phyloP scores from a whole-genome alignment of 2,329 filamentous ascomycete species.

The Lomentospora prolificans region DNA sequence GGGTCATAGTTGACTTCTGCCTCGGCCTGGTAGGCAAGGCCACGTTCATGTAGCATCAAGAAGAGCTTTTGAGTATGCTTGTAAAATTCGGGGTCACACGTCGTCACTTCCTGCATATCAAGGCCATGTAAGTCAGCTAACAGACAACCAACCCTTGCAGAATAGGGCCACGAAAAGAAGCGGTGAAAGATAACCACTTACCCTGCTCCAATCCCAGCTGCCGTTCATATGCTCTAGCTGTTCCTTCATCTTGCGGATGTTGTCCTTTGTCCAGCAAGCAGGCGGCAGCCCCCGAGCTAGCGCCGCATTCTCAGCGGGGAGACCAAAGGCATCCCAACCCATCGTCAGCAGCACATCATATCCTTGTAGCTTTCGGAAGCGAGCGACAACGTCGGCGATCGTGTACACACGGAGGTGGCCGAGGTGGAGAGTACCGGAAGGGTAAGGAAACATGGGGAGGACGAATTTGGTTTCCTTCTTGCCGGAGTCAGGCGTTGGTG shows the following conservation, averaged over 20 bases:
- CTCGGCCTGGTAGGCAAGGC: constrained; percentile 73
- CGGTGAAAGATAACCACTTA: constrained; percentile 34
- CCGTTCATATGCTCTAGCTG: constrained; percentile 73
- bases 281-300: constrained; percentile 74
- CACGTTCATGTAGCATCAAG: constrained; percentile 61
- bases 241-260: constrained; percentile 77
- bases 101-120: constrained; percentile 60
- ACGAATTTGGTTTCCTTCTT: constrained; percentile 48
- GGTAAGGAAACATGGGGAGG: constrained; percentile 89
- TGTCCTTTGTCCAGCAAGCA: constrained; percentile 66
- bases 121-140: background rate
- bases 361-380: constrained; percentile 66
- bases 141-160: background rate
- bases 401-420: constrained; percentile 85
- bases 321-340: constrained; percentile 88
- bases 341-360: constrained; percentile 75
- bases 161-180: background rate
- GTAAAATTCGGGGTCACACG: constrained; percentile 78
- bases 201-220: constrained; percentile 72
- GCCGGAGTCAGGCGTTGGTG: constrained; percentile 8
- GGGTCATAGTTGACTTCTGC: constrained; percentile 87
- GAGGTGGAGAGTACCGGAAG: constrained; percentile 76
- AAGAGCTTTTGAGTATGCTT: constrained; percentile 85
- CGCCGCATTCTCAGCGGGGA: constrained; percentile 86
- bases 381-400: constrained; percentile 75